A percentile compares a stretch with the other conserved stretches of the same genome.
These are phyloP conservation scores for Jackrogersella minutella DNA, from an alignment of 495 filamentous ascomycete genomes.

Conservation along the genomic window DNA sequence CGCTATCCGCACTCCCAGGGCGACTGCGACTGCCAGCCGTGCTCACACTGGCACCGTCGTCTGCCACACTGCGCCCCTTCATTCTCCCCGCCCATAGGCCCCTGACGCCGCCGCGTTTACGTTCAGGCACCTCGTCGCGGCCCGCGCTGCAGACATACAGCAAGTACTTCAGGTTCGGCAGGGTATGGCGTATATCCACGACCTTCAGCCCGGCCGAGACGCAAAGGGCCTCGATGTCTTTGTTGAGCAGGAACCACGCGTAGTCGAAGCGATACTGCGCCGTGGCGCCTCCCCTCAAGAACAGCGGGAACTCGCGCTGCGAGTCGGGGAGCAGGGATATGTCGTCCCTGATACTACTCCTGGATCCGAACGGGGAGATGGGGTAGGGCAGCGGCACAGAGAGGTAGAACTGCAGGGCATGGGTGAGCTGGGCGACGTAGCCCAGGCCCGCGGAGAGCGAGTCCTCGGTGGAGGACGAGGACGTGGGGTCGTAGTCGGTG, in stretches of 20 bases:
- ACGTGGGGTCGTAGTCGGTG: constrained; percentile 66
- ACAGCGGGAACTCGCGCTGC: constrained; percentile 80
- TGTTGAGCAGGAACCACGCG: constrained; percentile 91
- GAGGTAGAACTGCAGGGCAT: constrained; percentile 85
- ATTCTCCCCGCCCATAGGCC: constrained; percentile 63
- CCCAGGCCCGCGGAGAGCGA: constrained; percentile 83
- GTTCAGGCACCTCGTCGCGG: constrained; percentile 74
- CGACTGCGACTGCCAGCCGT: constrained; percentile 48
- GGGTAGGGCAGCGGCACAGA: constrained; percentile 82
- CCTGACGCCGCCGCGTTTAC: constrained; percentile 79
- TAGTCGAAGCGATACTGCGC: constrained; percentile 92
- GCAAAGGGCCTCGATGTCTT: constrained; percentile 88
- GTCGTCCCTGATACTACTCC: constrained; percentile 79
- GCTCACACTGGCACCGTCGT: constrained; percentile 50
- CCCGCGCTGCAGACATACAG: constrained; percentile 84
- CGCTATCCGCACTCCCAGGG: constrained; percentile 59
- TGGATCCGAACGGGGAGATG: constrained; percentile 72
- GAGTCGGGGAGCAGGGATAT: constrained; percentile 71
- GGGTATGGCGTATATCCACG: constrained; percentile 86
- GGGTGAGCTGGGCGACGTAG: constrained; percentile 77
- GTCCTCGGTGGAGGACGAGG: constrained; percentile 64
- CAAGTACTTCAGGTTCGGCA: constrained; percentile 94
- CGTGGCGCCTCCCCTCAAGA: constrained; percentile 69
- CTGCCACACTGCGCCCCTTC: constrained; percentile 26
- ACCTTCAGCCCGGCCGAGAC: constrained; percentile 74